A percentile compares a stretch with the other conserved stretches of the same genome.
These are phyloP conservation scores for Cytospora piceicola DNA, from an alignment of 2,329 filamentous ascomycete species.

Conservation along the genomic window DNA sequence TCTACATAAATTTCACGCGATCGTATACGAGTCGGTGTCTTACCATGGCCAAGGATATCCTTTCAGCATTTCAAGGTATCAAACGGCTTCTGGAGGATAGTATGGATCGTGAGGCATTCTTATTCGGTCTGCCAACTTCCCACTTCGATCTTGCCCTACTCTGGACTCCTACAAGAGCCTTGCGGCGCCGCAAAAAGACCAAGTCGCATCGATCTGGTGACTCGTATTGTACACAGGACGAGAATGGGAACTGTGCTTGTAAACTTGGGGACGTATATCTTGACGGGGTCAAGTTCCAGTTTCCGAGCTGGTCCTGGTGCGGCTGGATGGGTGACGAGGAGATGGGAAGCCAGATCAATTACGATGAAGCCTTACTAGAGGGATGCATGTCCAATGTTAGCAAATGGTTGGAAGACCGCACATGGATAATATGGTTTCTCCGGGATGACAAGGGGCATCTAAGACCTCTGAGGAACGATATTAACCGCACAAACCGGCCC, in stretches of 20 bases:
- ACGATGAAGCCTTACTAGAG: slow-evolving; percentile 27
- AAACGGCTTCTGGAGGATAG: slow-evolving; percentile 34
- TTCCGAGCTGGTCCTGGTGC: slow-evolving; percentile 44
- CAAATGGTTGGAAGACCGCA: slow-evolving; percentile 38
- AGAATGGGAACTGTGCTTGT: too few relatives aligned
- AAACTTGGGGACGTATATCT: not conserved
- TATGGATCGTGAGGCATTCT: slow-evolving; percentile 34
- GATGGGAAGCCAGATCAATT: not conserved
- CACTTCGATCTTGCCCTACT: slow-evolving; percentile 43
- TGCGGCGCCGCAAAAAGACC: not conserved
- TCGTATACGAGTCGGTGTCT: slow-evolving; percentile 39
- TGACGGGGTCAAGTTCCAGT: slow-evolving; percentile 25
- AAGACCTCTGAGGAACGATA: not conserved
- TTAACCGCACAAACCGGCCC: not conserved
- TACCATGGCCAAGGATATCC: slow-evolving; percentile 37
- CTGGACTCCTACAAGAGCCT: slow-evolving; percentile 35
- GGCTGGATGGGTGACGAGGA: slow-evolving; percentile 37
- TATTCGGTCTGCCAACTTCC: slow-evolving; percentile 40
- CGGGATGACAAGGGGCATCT: not conserved
- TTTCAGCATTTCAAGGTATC: slow-evolving; percentile 42
- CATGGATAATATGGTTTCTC: not conserved
- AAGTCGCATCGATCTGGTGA: not conserved
- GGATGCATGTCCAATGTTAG: slow-evolving; percentile 37
- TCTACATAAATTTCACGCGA: slow-evolving; percentile 39
- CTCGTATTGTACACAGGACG: not conserved